These are phyloP conservation scores for Candida maesae DNA, from an alignment of 805 yeast species.

Conservation along the genomic window DNA sequence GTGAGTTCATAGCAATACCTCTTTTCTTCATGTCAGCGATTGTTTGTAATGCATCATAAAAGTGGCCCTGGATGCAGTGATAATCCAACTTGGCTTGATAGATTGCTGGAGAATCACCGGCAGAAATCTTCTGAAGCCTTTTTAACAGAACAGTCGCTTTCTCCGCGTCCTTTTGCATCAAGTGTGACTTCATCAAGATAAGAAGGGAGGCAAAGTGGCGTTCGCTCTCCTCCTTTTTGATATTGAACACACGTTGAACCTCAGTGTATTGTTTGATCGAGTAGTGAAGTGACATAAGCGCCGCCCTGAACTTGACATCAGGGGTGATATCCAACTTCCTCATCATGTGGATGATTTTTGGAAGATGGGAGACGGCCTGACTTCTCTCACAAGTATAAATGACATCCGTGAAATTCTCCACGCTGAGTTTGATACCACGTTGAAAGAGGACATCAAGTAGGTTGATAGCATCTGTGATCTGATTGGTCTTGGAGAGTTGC, in stretches of 20 bases:
- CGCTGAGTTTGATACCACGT: constrained; percentile 3
- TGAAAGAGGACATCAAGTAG: constrained; percentile 16
- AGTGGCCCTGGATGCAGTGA: constrained; percentile 18
- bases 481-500: constrained; percentile 21
- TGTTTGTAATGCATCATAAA: constrained; percentile 29
- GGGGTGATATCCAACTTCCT: constrained; percentile 12
- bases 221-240: not conserved
- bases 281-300: constrained; percentile 15
- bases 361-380: constrained; percentile 5
- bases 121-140: not conserved
- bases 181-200: constrained; percentile 17
- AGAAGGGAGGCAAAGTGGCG: constrained; percentile 8
- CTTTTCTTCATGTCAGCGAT: constrained; percentile 28
- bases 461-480: constrained; percentile 16
- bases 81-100: constrained; percentile 10
- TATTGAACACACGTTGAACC: constrained; percentile 11
- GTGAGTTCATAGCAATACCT: constrained; percentile 14
- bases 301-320: constrained; percentile 10
- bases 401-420: constrained; percentile 10
- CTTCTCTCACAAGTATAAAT: constrained; percentile 15
- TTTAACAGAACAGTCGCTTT: constrained; percentile 12
- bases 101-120: not conserved
- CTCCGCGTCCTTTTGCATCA: constrained; percentile 6
- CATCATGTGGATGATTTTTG: constrained; percentile 15
- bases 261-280: constrained; percentile 9